A percentile compares a stretch with the other conserved stretches of the same genome.
These are phyloP conservation scores for Periconia sp. DNA, from an alignment of 2,329 filamentous ascomycete species.

Conservation along the genomic window DNA sequence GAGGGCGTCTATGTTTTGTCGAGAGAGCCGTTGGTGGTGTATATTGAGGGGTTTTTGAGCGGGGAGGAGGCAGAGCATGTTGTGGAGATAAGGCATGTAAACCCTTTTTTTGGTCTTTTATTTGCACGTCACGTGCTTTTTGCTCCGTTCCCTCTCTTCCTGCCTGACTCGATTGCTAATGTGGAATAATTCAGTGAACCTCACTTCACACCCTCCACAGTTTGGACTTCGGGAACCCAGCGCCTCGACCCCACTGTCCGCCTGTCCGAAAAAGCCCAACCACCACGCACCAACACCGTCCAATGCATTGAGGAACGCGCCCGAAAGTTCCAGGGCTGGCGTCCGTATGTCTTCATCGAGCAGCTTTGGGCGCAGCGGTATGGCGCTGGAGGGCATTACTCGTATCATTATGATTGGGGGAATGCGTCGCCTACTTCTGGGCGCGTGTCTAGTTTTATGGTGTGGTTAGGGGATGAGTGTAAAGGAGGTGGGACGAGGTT, in stretches of 20 bases:
- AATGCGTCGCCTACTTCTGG: slow-evolving; percentile 42
- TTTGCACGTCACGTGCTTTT: no score
- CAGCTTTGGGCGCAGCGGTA: slow-evolving; percentile 67
- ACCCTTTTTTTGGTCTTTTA: background rate
- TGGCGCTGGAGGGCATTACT: slow-evolving; percentile 63
- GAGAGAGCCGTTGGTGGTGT: slow-evolving; percentile 62
- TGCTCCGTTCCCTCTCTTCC: background rate
- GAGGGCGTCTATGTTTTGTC: slow-evolving; percentile 56
- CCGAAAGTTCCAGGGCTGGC: slow-evolving; percentile 66
- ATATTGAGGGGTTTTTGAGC: slow-evolving; percentile 63
- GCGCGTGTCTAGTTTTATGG: slow-evolving; percentile 66
- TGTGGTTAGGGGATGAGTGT: slow-evolving; percentile 60
- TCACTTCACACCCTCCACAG: slow-evolving; percentile 61
- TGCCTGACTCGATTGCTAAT: slow-evolving; percentile 3
- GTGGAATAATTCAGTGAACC: slow-evolving; percentile 41
- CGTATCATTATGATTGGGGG: slow-evolving; percentile 63
- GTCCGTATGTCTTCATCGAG: slow-evolving; percentile 63
- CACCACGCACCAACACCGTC: slow-evolving; percentile 52
- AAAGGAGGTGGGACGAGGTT: slow-evolving; percentile 67
- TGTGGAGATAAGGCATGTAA: slow-evolving; percentile 58
- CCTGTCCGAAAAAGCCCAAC: slow-evolving; percentile 58
- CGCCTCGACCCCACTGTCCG: slow-evolving; percentile 57
- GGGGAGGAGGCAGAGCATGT: slow-evolving; percentile 57
- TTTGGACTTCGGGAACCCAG: slow-evolving; percentile 58
- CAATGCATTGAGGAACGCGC: slow-evolving; percentile 66